phyloP scores from a whole-genome alignment of 176 grass and related monocot species.

The Eleusine indica region DNA sequence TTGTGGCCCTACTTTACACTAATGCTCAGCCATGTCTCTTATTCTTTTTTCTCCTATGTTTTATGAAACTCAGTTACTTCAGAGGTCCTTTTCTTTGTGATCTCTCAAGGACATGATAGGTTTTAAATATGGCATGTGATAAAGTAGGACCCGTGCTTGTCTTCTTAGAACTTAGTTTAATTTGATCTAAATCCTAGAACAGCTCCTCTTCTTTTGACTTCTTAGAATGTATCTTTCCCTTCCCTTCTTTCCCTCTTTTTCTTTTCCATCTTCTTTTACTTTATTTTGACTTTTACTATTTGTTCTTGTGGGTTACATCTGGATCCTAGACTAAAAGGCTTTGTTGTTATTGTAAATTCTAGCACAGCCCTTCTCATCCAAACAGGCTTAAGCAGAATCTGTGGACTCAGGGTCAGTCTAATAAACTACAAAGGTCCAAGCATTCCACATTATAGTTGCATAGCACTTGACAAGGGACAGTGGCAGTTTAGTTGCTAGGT shows the following conservation, averaged over 20 bases:
- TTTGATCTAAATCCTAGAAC: neutral
- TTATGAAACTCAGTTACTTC: too few relatives aligned
- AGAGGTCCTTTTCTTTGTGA: neutral
- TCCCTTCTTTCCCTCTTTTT: too few relatives aligned
- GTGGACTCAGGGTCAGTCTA: neutral
- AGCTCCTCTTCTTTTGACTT: too few relatives aligned
- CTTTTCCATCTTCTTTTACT: too few relatives aligned
- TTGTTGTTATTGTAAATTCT: neutral
- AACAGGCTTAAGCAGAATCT: neutral
- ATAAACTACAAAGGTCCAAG: neutral
- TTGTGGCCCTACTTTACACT: too few relatives aligned
- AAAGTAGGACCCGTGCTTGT: neutral
- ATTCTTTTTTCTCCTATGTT: too few relatives aligned
- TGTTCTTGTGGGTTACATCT: too few relatives aligned
- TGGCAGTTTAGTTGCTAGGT: neutral
- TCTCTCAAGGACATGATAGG: neutral
- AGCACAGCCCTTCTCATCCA: neutral
- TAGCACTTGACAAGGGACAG: neutral
- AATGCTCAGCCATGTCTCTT: too few relatives aligned
- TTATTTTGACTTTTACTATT: too few relatives aligned
- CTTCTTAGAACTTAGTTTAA: neutral
- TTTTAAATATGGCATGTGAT: neutral
- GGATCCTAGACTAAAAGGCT: too few relatives aligned
- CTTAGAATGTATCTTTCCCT: too few relatives aligned
- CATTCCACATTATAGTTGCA: neutral